Evolutionary conservation across 2,329 filamentous ascomycete species (phyloP).

Genomic region (Bisporella sp.): DNA sequence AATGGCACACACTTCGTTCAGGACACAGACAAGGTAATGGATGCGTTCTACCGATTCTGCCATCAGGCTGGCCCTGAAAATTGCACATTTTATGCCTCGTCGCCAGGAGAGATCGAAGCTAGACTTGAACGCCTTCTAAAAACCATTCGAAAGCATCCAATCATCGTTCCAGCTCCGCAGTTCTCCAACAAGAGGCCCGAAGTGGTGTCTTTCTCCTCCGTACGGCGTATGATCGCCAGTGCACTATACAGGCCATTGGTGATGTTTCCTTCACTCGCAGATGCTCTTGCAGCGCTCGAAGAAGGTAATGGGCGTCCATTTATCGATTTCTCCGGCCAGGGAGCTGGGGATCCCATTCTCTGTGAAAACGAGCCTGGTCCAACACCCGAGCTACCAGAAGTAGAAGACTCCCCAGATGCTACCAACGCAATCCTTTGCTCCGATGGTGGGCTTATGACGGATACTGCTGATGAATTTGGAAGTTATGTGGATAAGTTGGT

Average conservation of each 20-base stretch:
- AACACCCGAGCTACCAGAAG: not conserved
- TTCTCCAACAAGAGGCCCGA: slow-evolving; percentile 9
- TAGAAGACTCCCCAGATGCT: not conserved
- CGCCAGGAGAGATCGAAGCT: slow-evolving; percentile 15
- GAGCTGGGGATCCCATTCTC: too few species aligned
- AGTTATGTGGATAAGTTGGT: not conserved
- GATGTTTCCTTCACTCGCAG: slow-evolving; percentile 23
- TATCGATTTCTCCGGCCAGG: too few species aligned
- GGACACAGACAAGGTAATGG: slow-evolving; percentile 24
- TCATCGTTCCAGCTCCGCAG: slow-evolving; percentile 14
- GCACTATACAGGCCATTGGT: slow-evolving; percentile 24
- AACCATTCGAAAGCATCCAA: slow-evolving; percentile 30
- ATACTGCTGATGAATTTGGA: not conserved
- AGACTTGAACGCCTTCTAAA: slow-evolving; percentile 31
- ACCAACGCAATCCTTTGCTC: not conserved
- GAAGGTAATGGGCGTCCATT: slow-evolving; percentile 37
- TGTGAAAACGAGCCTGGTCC: not conserved
- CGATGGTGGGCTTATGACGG: not conserved
- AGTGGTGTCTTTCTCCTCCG: slow-evolving; percentile 23
- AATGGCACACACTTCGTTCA: slow-evolving; percentile 36
- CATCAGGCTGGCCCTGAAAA: slow-evolving; percentile 26
- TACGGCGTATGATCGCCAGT: slow-evolving; percentile 20
- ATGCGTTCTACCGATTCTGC: slow-evolving; percentile 24
- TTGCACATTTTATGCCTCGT: slow-evolving; percentile 20
- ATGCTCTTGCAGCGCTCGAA: slow-evolving; percentile 22